phyloP scores from a whole-genome alignment of 768 basidiomycete species.

The Amanita exitialis region DNA sequence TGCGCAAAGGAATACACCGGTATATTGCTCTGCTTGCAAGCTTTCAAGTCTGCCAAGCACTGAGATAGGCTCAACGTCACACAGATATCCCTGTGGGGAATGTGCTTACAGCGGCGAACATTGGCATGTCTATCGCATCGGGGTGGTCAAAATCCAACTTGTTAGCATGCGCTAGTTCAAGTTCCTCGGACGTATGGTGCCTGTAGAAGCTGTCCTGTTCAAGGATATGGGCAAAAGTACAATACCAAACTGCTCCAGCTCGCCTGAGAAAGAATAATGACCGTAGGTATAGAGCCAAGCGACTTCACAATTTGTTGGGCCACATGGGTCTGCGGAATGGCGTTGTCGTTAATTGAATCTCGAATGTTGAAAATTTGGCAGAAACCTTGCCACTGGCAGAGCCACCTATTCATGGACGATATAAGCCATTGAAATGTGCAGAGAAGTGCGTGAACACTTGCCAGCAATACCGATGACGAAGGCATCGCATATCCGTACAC shows the following conservation, averaged over 20 bases:
- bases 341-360: neutral
- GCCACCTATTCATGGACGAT: conserved; percentile 39
- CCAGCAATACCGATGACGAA: conserved; percentile 84
- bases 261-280: conserved; percentile 88
- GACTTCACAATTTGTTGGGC: conserved; percentile 73
- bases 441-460: conserved; percentile 18
- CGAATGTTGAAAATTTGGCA: conserved; percentile 6
- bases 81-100: neutral
- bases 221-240: neutral
- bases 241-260: neutral
- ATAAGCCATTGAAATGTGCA: neutral
- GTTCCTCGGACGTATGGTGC: conserved; percentile 65
- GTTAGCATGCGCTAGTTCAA: conserved; percentile 74
- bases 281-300: conserved; percentile 76
- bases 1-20: conserved; percentile 91
- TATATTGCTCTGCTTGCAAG: conserved; percentile 76
- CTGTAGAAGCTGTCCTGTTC: conserved; percentile 91
- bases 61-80: conserved; percentile 17
- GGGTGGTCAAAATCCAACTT: conserved; percentile 87
- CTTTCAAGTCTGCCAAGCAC: conserved; percentile 82
- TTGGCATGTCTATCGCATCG: conserved; percentile 81
- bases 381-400: conserved; percentile 81
- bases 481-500: conserved; percentile 57
- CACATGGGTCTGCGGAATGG: conserved; percentile 59
- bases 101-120: conserved; percentile 64